Conservation (phyloP, 352 stramenopile genomes). For the Pythium volutum region DNA sequence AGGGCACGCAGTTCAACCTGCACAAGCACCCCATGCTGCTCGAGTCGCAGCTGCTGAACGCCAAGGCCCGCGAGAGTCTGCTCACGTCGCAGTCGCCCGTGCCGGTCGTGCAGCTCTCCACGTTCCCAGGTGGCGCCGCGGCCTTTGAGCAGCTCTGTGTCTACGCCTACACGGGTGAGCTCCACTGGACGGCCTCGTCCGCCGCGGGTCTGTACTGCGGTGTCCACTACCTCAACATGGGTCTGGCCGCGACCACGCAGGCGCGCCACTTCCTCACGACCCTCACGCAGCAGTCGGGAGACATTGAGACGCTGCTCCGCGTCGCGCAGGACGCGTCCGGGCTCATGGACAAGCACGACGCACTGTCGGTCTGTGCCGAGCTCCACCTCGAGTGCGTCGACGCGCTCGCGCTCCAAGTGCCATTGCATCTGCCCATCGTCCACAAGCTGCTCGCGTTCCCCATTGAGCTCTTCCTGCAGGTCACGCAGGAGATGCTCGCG, state of each 20-base stretch:
- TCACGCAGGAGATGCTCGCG: conserved; percentile 22
- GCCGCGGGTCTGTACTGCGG: conserved; percentile 34
- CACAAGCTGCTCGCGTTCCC: conserved; percentile 16
- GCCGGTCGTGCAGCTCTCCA: conserved; percentile 40
- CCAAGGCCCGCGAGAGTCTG: conserved; percentile 32
- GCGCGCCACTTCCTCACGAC: conserved; percentile 29
- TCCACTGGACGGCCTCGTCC: conserved; percentile 30
- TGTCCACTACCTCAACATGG: conserved; percentile 49
- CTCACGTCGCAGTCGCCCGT: conserved; percentile 21
- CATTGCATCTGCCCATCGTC: neutral
- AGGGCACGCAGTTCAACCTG: conserved; percentile 65
- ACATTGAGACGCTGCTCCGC: conserved; percentile 6
- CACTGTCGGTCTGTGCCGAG: conserved; percentile 12
- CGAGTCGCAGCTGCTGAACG: conserved; percentile 42
- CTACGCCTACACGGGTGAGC: conserved; percentile 61
- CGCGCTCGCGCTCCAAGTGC: conserved; percentile 13
- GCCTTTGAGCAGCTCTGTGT: conserved; percentile 69
- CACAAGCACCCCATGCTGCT: conserved; percentile 69
- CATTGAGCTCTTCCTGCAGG: conserved; percentile 24
- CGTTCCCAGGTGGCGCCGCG: conserved; percentile 50
- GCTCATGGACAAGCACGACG: conserved; percentile 16
- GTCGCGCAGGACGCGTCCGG: conserved; percentile 11
- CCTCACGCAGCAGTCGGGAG: conserved; percentile 1
- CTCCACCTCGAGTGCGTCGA: conserved; percentile 24
- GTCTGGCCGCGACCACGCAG: conserved; percentile 28